These are phyloP conservation scores for Nicotiana otophora DNA, from an alignment of 257 asterid genomes.

Conservation along the genomic window DNA sequence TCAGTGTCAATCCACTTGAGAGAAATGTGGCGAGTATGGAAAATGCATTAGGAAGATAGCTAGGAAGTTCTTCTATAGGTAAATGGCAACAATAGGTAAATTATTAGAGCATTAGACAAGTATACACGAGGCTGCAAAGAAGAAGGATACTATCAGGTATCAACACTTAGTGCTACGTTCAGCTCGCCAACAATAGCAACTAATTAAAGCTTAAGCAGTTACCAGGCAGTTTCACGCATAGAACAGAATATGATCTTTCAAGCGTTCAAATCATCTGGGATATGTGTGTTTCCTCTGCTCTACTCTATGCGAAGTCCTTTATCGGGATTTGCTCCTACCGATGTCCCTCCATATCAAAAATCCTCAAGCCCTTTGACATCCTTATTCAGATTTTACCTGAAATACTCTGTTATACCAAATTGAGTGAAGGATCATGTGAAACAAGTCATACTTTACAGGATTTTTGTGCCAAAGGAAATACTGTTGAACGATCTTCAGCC, in stretches of 20 bases:
- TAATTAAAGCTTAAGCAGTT: not conserved
- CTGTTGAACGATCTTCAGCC: constrained; percentile 33
- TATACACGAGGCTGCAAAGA: not conserved
- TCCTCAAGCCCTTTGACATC: not conserved
- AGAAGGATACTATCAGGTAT: not conserved
- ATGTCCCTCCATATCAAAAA: not conserved
- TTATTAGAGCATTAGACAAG: not conserved
- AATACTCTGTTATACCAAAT: constrained; percentile 54
- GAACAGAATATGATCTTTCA: not conserved
- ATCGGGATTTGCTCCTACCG: not conserved
- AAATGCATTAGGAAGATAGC: not conserved
- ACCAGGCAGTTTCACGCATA: not conserved
- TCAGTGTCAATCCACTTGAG: not conserved
- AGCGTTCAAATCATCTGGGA: not conserved
- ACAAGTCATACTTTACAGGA: constrained; percentile 50
- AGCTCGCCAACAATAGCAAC: not conserved
- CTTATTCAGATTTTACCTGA: constrained; percentile 25
- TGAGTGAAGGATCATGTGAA: constrained; percentile 70
- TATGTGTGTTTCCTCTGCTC: not conserved
- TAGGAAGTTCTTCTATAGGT: not conserved
- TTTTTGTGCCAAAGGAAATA: constrained; percentile 55
- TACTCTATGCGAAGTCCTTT: not conserved
- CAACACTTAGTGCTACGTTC: not conserved
- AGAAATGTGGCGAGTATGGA: not conserved
- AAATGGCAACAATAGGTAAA: not conserved